phyloP scores from a whole-genome alignment of 306 rosid genomes.

The Prunus dulcis region DNA sequence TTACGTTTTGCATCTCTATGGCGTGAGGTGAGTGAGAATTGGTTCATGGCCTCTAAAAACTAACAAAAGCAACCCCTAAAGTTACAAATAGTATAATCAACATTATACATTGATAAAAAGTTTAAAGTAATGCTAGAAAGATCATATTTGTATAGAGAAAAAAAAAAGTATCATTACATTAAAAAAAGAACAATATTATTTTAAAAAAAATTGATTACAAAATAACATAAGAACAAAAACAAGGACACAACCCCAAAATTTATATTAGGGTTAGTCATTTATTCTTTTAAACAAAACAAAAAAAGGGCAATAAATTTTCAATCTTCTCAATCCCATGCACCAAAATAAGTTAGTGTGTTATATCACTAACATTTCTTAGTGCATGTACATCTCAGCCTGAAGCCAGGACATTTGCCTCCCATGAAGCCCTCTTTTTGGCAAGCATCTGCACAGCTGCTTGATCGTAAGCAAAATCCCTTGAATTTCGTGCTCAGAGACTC shows the following conservation, averaged over 20 bases:
- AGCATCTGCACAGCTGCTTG: not conserved
- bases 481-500: not conserved
- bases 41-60: too few relatives aligned
- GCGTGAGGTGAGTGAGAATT: too few relatives aligned
- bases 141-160: too few relatives aligned
- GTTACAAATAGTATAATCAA: too few relatives aligned
- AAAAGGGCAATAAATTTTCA: too few relatives aligned
- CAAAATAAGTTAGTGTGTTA: not conserved
- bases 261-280: not conserved
- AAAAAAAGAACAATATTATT: too few relatives aligned
- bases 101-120: too few relatives aligned
- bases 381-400: not conserved
- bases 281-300: not conserved
- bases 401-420: not conserved
- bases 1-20: too few relatives aligned
- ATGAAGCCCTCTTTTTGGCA: not conserved
- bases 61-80: too few relatives aligned
- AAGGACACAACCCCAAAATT: not conserved
- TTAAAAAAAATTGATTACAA: not conserved
- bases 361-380: not conserved
- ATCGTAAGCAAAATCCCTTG: not conserved
- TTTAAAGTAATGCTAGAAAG: too few relatives aligned
- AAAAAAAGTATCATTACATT: too few relatives aligned
- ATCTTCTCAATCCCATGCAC: not conserved
- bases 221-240: not conserved